A percentile compares a stretch with the other conserved stretches of the same genome.
Conservation (phyloP, 805 yeast species). For the Candida hispaniensis region DNA sequence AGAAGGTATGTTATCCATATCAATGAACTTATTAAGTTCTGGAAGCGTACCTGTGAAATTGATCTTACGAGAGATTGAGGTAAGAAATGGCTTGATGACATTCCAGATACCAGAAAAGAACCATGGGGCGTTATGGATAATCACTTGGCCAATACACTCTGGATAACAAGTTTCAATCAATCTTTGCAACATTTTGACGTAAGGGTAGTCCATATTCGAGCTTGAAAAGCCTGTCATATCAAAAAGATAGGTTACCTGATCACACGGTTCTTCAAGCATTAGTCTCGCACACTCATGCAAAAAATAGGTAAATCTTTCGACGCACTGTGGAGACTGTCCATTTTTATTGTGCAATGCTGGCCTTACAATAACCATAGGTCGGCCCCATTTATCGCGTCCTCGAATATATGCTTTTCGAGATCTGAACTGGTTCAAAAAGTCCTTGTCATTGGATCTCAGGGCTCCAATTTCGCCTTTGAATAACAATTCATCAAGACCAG, state of each 20-base stretch:
- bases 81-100: conserved; percentile 73
- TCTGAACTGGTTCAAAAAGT: conserved; percentile 89
- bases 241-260: no score
- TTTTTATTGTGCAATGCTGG: conserved; percentile 44
- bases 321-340: conserved; percentile 48
- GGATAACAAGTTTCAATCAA: conserved; percentile 81
- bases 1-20: conserved; percentile 42
- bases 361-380: conserved; percentile 71
- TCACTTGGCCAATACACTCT: conserved; percentile 59
- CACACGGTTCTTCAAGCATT: conserved; percentile 41
- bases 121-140: conserved; percentile 81
- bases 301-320: conserved; percentile 52
- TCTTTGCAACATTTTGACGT: conserved; percentile 83
- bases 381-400: conserved; percentile 91
- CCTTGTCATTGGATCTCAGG: conserved; percentile 58
- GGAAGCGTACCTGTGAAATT: conserved; percentile 52
- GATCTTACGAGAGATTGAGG: conserved; percentile 71
- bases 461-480: conserved; percentile 47
- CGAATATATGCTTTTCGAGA: conserved; percentile 90
- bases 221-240: conserved; percentile 83
- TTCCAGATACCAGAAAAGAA: conserved; percentile 77
- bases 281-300: conserved; percentile 56
- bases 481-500: conserved; percentile 70
- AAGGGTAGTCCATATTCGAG: conserved; percentile 84
- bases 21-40: conserved; percentile 48